Evolutionary conservation across 2,329 filamentous ascomycete genomes (phyloP), one percentile per base, ranked within the genome.

Genomic region (Colletotrichum acutatum): DNA sequence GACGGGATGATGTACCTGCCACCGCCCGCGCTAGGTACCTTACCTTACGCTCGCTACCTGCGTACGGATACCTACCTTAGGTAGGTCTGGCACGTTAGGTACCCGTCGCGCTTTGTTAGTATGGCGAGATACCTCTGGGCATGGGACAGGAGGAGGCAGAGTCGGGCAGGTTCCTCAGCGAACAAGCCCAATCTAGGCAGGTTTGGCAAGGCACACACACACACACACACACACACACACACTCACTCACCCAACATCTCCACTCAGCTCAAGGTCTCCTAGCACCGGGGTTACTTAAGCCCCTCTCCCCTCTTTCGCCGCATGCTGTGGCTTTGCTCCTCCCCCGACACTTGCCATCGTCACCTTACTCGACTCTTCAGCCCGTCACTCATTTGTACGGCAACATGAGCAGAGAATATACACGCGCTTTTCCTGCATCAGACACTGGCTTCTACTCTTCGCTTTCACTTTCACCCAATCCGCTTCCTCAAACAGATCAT

Each of bases 401-500:
- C 72, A 74, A 66, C 65, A 74, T 74, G 72, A 74, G 72, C 72
- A 74, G 65, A 74, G 70, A 42, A 72, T 69, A 61, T 37, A 54
- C 60, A 57, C 65, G 53, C 70, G 32, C 60, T 65, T 70, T 57
- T 46, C 57, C 65, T 63, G 61, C 57, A 74, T 64, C 68, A 64
- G 56, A 68, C 56, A 57, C 37, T 53, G 53, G n/a, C 70, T 65
- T 70, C 52, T 56, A 70, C 37, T 30, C 37, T 30, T 74, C 74
- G 72, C 57, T 60, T 65, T 65, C 24, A 16, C 75, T 73, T 71
- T 66, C 66, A 53, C 49, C 46, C 34, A 71, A 63, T 24, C 66
- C 52, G 32, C 65, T 67, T 42, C 53, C 57, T 58, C 62, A 63
- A 58, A 59, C 63, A 68, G 49, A 68, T 46, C 70, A 75, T 65